A percentile compares a stretch with the other conserved stretches of the same genome.
Evolutionary conservation across 495 filamentous ascomycete genomes (phyloP).

Genomic region (Aspergillus biplanus): DNA sequence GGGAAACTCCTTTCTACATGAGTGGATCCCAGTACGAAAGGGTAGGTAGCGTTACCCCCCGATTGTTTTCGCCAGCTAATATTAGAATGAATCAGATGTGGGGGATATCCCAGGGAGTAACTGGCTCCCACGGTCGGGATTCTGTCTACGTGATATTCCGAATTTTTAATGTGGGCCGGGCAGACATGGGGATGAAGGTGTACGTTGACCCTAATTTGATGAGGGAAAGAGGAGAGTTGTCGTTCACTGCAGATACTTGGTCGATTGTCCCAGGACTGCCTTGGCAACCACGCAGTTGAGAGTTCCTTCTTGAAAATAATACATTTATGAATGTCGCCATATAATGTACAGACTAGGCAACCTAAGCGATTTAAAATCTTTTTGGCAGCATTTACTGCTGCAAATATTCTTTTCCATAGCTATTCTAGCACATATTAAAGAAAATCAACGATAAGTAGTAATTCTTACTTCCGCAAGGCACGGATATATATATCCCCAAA

Average conservation of each 20-base stretch:
- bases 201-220: conserved; percentile 42
- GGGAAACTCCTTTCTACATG: conserved; percentile 45
- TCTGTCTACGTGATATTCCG: conserved; percentile 47
- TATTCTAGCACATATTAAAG: too few species aligned
- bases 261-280: conserved; percentile 24
- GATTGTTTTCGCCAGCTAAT: not conserved
- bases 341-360: too few species aligned
- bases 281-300: not conserved
- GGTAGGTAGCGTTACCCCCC: conserved; percentile 27
- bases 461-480: too few species aligned
- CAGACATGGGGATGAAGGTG: conserved; percentile 35
- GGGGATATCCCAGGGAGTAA: not conserved
- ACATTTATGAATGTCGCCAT: not conserved
- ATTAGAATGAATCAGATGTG: conserved; percentile 1
- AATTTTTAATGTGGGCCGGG: conserved; percentile 39
- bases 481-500: too few species aligned
- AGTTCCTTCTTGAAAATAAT: not conserved
- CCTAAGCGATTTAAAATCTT: too few species aligned
- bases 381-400: too few species aligned
- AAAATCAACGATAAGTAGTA: too few species aligned
- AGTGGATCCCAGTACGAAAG: conserved; percentile 42
- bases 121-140: conserved; percentile 5
- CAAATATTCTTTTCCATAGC: too few species aligned
- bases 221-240: conserved; percentile 23
- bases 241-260: conserved; percentile 35